Evolutionary conservation across 1,139 yeast genomes (phyloP), one percentile per base, ranked within the genome.

Genomic region (Ogataea hybrid): DNA sequence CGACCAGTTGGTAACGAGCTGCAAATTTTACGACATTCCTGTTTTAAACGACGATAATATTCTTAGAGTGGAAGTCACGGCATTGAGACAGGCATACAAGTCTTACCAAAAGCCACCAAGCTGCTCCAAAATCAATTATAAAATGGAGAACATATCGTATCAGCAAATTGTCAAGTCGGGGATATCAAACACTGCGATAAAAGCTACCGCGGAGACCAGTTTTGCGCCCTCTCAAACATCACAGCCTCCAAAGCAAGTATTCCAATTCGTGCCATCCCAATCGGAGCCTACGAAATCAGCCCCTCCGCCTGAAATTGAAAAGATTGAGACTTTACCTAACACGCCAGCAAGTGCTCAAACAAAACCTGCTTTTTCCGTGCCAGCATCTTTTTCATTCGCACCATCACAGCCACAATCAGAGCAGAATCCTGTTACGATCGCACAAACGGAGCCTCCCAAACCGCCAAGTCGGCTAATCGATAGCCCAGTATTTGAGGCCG

Each of bases 11-110:
- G 49, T 67, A 3, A 69, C 64, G 21, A 86, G 87, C 57, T 81
- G 87, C 36, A 58, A 69, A 2, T 75, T 86, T 52, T 88, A 84
- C 59, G 83, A 80, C 7, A 64, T 89, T 16, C 77, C 72, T n/a
- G 62, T 73, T 0, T 46, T 65, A 1, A 52, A 61, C 10, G 71
- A 68, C 25, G 77, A 70, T 9, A 69, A 67, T 0, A 65, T 63
- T 4, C 46, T 62, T 1, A 61, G 73, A 38, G 70, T 86, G 11
- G 89, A 83, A 48, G 63, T 88, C 31, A 42, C 54, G 0, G 40
- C 54, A 1, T 32, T 56, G 4, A 51, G 52, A 29, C 37, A 44
- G 3, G 31, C 47, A 0, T 59, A 68, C 15, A 77, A 77, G 59
- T 76, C 65, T 57, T 79, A 68, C 56, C 73, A 58, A 54, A 65